Evolutionary conservation across 1,139 yeast genomes (phyloP).

Genomic region (Candida gigantensis): DNA sequence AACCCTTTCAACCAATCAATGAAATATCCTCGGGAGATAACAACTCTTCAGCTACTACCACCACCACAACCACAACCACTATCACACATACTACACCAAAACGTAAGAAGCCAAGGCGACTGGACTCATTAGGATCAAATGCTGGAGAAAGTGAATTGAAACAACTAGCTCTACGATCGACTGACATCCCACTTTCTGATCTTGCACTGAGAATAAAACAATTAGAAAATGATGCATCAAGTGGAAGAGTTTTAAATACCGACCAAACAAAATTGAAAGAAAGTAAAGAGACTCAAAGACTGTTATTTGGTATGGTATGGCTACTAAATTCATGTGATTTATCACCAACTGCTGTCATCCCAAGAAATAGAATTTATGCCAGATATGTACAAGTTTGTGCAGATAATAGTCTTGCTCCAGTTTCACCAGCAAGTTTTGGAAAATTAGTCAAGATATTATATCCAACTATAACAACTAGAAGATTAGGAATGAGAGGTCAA

Average conservation of each 20-base stretch:
- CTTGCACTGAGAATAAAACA: slow-evolving; percentile 51
- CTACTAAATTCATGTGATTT: slow-evolving; percentile 67
- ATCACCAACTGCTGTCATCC: slow-evolving; percentile 71
- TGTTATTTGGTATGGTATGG: slow-evolving; percentile 82
- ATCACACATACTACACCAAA: slow-evolving; percentile 9
- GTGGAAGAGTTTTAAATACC: slow-evolving; percentile 4
- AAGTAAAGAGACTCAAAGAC: slow-evolving; percentile 65
- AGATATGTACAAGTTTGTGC: slow-evolving; percentile 77
- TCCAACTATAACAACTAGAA: slow-evolving; percentile 76
- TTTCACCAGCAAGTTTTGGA: slow-evolving; percentile 88
- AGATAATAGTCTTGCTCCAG: slow-evolving; percentile 62
- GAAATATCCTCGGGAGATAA: slow-evolving; percentile 7
- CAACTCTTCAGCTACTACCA: slow-evolving; percentile 11
- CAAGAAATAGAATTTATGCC: slow-evolving; percentile 80
- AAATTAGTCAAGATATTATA: slow-evolving; percentile 73
- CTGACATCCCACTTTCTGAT: slow-evolving; percentile 48
- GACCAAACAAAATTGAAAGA: slow-evolving; percentile 17
- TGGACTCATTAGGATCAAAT: slow-evolving; percentile 27
- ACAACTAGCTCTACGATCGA: slow-evolving; percentile 46
- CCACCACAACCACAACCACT: slow-evolving; percentile 12
- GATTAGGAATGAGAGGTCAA: slow-evolving; percentile 87
- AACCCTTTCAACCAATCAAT: slow-evolving; percentile 2
- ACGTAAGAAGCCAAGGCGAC: slow-evolving; percentile 31
- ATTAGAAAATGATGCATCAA: slow-evolving; percentile 39
- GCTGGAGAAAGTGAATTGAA: slow-evolving; percentile 43